phyloP scores from a whole-genome alignment of 2,329 filamentous ascomycete genomes.

The Fusarium acutatum region DNA sequence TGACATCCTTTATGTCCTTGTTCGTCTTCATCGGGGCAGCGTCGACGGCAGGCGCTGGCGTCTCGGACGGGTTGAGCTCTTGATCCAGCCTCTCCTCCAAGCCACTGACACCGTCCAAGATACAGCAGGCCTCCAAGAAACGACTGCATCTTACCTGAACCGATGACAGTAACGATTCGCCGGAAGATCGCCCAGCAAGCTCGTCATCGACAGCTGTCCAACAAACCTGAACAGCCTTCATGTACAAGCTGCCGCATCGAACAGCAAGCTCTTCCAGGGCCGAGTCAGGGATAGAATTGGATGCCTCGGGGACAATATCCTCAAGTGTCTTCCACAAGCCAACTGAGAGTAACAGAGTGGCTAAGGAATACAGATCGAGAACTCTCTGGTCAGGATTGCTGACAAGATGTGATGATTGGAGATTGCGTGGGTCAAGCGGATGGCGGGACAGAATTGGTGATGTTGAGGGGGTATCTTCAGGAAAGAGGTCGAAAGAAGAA shows the following conservation, averaged over 20 bases:
- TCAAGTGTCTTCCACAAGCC: constrained; percentile 78
- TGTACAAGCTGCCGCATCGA: constrained; percentile 77
- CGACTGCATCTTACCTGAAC: constrained; percentile 65
- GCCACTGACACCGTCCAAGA: constrained; percentile 66
- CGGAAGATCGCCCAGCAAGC: constrained; percentile 54
- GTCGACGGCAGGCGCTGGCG: neutral
- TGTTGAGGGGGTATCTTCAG: constrained; percentile 37
- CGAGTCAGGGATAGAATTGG: constrained; percentile 66
- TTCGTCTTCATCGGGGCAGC: neutral
- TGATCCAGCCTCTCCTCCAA: constrained; percentile 63
- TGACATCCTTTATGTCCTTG: constrained; percentile 28
- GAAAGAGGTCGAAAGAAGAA: constrained; percentile 78
- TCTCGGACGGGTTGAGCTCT: constrained; percentile 50
- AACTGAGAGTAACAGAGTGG: constrained; percentile 76
- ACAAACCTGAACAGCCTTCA: constrained; percentile 77
- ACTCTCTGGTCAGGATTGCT: constrained; percentile 64
- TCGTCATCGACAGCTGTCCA: constrained; percentile 75
- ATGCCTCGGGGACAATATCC: constrained; percentile 55
- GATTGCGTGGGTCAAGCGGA: constrained; percentile 66
- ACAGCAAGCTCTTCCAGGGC: constrained; percentile 70
- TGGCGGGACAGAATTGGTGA: constrained; percentile 60
- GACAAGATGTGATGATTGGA: constrained; percentile 56
- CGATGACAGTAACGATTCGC: constrained; percentile 61
- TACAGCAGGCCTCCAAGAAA: constrained; percentile 68
- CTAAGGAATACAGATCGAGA: constrained; percentile 76